These are phyloP conservation scores for Irineochytrium annulatum DNA, from an alignment of 192 early-diverging fungal species.

Conservation along the genomic window DNA sequence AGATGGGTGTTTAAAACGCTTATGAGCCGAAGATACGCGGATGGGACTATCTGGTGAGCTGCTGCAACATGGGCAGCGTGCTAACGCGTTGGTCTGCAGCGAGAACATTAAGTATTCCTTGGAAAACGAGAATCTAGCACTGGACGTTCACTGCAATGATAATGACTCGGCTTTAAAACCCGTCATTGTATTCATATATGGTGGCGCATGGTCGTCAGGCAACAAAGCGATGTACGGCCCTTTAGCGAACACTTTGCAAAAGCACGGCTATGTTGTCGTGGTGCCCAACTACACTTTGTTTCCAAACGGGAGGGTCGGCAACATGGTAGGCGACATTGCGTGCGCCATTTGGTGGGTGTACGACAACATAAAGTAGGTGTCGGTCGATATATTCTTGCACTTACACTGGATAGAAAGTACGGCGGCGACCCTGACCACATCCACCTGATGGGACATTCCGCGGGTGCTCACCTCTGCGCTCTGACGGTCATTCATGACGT, in stretches of 20 bases:
- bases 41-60: not conserved
- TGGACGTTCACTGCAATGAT: slow-evolving; percentile 20
- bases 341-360: slow-evolving; percentile 28
- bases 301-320: slow-evolving; percentile 29
- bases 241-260: slow-evolving; percentile 25
- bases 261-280: slow-evolving; percentile 33
- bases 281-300: slow-evolving; percentile 39
- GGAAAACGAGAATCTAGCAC: not conserved
- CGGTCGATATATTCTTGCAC: slow-evolving; percentile 2
- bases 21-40: not conserved
- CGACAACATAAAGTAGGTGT: slow-evolving; percentile 28
- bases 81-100: slow-evolving; percentile 4
- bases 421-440: slow-evolving; percentile 33
- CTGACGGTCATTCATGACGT: slow-evolving; percentile 27
- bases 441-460: slow-evolving; percentile 37
- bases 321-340: slow-evolving; percentile 37
- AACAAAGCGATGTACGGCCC: slow-evolving; percentile 31
- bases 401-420: slow-evolving; percentile 12
- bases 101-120: slow-evolving; percentile 4
- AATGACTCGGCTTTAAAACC: slow-evolving; percentile 12
- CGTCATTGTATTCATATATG: slow-evolving; percentile 45
- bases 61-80: too few species aligned
- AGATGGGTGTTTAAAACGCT: slow-evolving; percentile 8
- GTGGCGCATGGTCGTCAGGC: slow-evolving; percentile 37
- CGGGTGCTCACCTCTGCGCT: slow-evolving; percentile 37